phyloP scores from a whole-genome alignment of 1,139 yeast species.

The Suhomyces bribrorum region DNA sequence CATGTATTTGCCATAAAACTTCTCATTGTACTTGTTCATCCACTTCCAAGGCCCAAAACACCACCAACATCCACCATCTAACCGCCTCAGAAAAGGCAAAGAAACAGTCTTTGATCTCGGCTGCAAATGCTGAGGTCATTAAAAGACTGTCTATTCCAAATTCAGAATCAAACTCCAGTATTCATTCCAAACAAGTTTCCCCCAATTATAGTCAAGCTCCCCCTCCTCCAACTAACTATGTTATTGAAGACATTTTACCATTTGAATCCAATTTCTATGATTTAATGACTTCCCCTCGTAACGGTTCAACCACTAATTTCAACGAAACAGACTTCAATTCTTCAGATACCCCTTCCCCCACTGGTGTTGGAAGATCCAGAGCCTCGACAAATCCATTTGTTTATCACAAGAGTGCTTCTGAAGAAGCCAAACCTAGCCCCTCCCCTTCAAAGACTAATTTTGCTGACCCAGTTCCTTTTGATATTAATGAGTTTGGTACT shows the following conservation, averaged over 20 bases:
- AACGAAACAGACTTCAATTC: conserved; percentile 9
- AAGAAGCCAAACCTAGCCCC: conserved; percentile 7
- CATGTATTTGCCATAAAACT: conserved; percentile 57
- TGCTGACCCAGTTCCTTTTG: conserved; percentile 4
- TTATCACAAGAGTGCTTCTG: conserved; percentile 2
- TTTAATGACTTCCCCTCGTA: conserved; percentile 22
- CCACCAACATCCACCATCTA: conserved; percentile 17
- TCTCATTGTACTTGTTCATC: conserved; percentile 62
- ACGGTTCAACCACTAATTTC: conserved; percentile 8
- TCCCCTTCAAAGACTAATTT: conserved; percentile 3
- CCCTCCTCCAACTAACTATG: conserved; percentile 15
- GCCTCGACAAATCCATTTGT: conserved; percentile 7
- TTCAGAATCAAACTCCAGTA: conserved; percentile 4
- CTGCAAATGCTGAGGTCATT: conserved; percentile 23
- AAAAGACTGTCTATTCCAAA: conserved; percentile 10
- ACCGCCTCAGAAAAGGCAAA: conserved; percentile 31
- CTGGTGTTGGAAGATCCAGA: conserved; percentile 8
- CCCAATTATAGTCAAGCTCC: background rate
- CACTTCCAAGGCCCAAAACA: conserved; percentile 13
- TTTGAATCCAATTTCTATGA: conserved; percentile 38
- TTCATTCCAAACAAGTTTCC: background rate
- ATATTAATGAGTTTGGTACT: conserved; percentile 8
- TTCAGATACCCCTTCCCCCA: conserved; percentile 9
- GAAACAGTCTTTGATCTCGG: conserved; percentile 28
- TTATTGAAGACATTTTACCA: conserved; percentile 37